Conservation (phyloP, 176 grass and related monocot species). For the Phoenix dactylifera region DNA sequence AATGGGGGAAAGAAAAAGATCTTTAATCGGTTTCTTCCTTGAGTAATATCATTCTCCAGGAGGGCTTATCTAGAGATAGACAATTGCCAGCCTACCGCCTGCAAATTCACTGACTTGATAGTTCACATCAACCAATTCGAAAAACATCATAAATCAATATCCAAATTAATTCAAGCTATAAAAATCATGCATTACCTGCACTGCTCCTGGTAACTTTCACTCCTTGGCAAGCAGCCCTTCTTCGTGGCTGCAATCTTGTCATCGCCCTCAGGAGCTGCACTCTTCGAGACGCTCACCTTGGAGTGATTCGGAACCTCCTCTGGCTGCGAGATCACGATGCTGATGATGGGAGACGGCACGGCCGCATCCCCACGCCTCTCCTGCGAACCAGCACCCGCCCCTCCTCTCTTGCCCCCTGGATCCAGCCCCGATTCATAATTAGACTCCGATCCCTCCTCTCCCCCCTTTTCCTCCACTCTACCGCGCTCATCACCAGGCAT, state of each 20-base stretch:
- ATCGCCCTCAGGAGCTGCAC: conserved; percentile 1
- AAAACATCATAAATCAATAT: too few relatives aligned
- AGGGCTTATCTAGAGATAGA: too few relatives aligned
- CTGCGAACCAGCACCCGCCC: background rate
- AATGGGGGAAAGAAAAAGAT: too few relatives aligned
- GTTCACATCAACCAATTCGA: too few relatives aligned
- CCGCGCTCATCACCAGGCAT: conserved; percentile 24
- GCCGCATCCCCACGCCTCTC: conserved; percentile 2
- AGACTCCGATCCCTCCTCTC: conserved; percentile 1
- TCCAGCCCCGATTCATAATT: conserved; percentile 15
- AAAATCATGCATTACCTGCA: conserved; percentile 56
- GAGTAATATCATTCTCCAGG: too few relatives aligned
- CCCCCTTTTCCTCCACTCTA: background rate
- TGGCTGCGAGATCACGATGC: conserved; percentile 59
- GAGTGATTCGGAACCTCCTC: conserved; percentile 38
- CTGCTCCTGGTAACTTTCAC: conserved; percentile 65
- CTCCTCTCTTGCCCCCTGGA: conserved; percentile 22
- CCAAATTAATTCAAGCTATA: background rate
- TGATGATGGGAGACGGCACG: conserved; percentile 26
- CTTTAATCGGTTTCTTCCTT: too few relatives aligned
- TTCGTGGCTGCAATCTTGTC: conserved; percentile 20
- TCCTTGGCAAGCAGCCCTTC: conserved; percentile 31
- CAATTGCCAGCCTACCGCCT: too few relatives aligned
- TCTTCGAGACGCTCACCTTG: conserved; percentile 13
- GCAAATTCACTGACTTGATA: too few relatives aligned